Percentiles rank a stretch among this genome's conserved stretches.
phyloP scores from a whole-genome alignment of 164 flowering plant species.

The Vitis cinerea region DNA sequence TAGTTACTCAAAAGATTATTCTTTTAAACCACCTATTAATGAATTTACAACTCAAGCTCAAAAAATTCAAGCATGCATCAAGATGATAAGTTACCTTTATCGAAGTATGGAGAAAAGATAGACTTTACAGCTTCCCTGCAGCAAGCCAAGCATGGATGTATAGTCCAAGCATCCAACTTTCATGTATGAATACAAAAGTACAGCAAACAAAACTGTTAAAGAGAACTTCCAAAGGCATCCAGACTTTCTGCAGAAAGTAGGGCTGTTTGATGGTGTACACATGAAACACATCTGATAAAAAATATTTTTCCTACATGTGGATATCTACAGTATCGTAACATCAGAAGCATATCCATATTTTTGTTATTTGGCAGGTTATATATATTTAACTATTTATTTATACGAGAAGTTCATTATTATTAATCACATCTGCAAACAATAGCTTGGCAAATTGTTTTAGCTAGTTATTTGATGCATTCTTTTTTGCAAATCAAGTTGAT shows the following conservation, averaged over 20 bases:
- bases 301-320: not conserved
- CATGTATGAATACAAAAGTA: not conserved
- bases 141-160: slow-evolving; percentile 22
- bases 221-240: not conserved
- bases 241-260: not conserved
- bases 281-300: too few relatives aligned
- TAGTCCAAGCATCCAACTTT: slow-evolving; percentile 10
- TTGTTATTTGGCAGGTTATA: not conserved
- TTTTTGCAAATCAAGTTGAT: not conserved
- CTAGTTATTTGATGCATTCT: not conserved
- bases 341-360: not conserved
- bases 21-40: too few relatives aligned
- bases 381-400: too few relatives aligned
- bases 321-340: not conserved
- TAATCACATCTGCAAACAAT: too few relatives aligned
- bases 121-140: slow-evolving; percentile 72
- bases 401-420: too few relatives aligned
- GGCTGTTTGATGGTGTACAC: not conserved
- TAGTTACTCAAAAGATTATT: too few relatives aligned
- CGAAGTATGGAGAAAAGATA: slow-evolving; percentile 65
- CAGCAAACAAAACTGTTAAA: slow-evolving; percentile 2
- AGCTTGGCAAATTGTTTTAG: not conserved
- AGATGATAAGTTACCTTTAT: slow-evolving; percentile 48
- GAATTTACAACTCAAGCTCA: too few relatives aligned
- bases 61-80: too few relatives aligned